Evolutionary conservation across 768 basidiomycete species (phyloP).

Genomic region (Naganishia antarctica): DNA sequence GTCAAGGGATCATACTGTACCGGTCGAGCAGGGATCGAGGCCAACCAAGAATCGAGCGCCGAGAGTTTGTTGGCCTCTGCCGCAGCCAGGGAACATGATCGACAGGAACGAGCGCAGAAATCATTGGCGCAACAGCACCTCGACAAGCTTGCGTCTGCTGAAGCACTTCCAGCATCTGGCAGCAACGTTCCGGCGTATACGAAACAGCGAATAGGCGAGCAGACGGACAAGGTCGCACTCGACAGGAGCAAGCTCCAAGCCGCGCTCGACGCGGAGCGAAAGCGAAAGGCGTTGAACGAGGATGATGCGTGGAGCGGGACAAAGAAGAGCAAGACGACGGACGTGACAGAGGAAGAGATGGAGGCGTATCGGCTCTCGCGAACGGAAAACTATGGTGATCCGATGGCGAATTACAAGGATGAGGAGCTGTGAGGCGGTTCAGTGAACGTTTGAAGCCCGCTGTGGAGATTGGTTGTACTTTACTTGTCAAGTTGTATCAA

Average conservation of each 20-base stretch:
- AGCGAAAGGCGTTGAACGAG: constrained; percentile 59
- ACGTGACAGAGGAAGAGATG: constrained; percentile 73
- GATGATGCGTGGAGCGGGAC: constrained; percentile 55
- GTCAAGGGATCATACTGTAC: constrained; percentile 87
- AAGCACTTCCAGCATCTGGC: constrained; percentile 24
- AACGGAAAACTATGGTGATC: constrained; percentile 66
- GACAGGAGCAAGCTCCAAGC: constrained; percentile 65
- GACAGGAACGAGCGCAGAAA: constrained; percentile 47
- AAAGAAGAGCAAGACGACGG: constrained; percentile 59
- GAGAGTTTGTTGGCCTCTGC: constrained; percentile 57
- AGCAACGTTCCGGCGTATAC: constrained; percentile 58
- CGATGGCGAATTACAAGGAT: constrained; percentile 89
- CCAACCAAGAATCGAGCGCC: constrained; percentile 69
- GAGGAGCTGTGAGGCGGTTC: constrained; percentile 27
- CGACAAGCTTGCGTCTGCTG: constrained; percentile 30
- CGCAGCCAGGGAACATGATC: constrained; percentile 35
- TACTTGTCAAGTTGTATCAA: constrained; percentile 12
- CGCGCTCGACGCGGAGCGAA: constrained; percentile 73
- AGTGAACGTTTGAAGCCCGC: background rate
- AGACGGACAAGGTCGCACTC: constrained; percentile 63
- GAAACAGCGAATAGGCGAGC: constrained; percentile 72
- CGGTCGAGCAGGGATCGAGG: constrained; percentile 75
- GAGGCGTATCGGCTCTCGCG: constrained; percentile 81
- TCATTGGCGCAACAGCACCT: constrained; percentile 41
- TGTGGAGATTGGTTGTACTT: constrained; percentile 1